Evolutionary conservation across 2,329 filamentous ascomycete genomes (phyloP), one percentile per base, ranked within the genome.

Genomic region (Trichoderma hamatum): DNA sequence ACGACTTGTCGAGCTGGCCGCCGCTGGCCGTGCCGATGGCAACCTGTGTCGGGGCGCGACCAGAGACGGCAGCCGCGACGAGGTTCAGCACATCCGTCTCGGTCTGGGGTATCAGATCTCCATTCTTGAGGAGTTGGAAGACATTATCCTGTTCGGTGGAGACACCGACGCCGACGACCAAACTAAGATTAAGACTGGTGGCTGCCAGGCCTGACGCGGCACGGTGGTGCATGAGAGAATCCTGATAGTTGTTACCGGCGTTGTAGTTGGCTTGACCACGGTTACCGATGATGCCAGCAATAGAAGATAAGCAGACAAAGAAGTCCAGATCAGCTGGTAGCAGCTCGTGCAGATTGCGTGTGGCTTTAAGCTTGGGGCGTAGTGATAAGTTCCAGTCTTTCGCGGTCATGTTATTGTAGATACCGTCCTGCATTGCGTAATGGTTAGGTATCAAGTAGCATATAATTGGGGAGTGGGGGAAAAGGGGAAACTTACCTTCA

Each of bases 151-250:
- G 36, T 30, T 64, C 61, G 2, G 61, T 49, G 10, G 52, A 46
- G 24, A 52, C 51, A 49, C 61, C 61, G 26, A 64, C 61, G 43
- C 43, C 49, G 21, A 32, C 30, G 19, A 64, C 43, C 1, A 32
- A 28, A 3, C 52, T 28, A 10, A 67, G 63, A 9, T 59, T 39
- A 4, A 67, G 28, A 11, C 51, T 36, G 19, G 58, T 34, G 14
- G 51, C 63, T 2, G 46, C 51, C 34, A 58, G 32, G 24, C 63
- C 63, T 24, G 58, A 19, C 10, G 52, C 24, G 11, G 34, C 51
- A 75, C 71, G 43, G 46, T 69, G 64, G 21, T 55, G 55, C 3
- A 46, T 67, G 26, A 70, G 36, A 16, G 67, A 49, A 16, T 70
- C 69, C 55, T 69, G 67, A 36, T 62, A 70, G 1, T 61, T 66